Conservation (phyloP, 1,139 yeast genomes). For the Taphrina wiesneri region DNA sequence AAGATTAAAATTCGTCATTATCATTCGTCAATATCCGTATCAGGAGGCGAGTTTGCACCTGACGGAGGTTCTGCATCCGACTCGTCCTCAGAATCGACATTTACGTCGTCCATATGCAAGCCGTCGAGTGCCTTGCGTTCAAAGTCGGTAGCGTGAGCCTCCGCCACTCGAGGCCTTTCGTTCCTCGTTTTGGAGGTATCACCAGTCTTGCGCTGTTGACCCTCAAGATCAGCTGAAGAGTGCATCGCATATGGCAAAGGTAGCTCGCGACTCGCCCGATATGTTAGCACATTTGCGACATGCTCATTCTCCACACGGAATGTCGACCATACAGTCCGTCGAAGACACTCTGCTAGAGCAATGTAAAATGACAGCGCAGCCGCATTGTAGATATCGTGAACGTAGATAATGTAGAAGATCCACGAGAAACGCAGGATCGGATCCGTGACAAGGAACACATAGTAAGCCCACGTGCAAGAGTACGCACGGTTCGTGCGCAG, state of each 20-base stretch:
- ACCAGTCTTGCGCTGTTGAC: slow-evolving; percentile 8
- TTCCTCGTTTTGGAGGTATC: slow-evolving; percentile 13
- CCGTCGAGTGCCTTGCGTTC: slow-evolving; percentile 2
- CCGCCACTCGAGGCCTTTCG: slow-evolving; percentile 13
- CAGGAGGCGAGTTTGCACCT: not conserved
- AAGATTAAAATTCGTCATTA: not conserved
- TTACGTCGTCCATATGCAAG: slow-evolving; percentile 15
- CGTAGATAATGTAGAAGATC: slow-evolving; percentile 75
- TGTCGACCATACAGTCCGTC: slow-evolving; percentile 85
- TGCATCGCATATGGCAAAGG: slow-evolving; percentile 51
- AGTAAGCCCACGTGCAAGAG: slow-evolving; percentile 63
- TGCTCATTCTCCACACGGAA: slow-evolving; percentile 97
- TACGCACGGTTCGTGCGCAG: slow-evolving; percentile 60
- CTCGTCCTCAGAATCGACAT: slow-evolving; percentile 17
- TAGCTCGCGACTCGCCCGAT: slow-evolving; percentile 82
- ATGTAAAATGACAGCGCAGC: slow-evolving; percentile 85
- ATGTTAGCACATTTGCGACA: slow-evolving; percentile 71
- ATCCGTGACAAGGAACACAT: slow-evolving; percentile 70
- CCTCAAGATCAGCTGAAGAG: slow-evolving; percentile 3
- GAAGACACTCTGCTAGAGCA: slow-evolving; percentile 74
- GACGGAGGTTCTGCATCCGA: slow-evolving; percentile 16
- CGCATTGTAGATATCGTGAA: slow-evolving; percentile 77
- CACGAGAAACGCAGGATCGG: slow-evolving; percentile 81
- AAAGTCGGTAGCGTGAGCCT: slow-evolving; percentile 31
- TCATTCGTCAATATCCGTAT: slow-evolving; percentile 17